Evolutionary conservation across 2,329 filamentous ascomycete species (phyloP).

Genomic region (Lecanoromycetidae sp.): DNA sequence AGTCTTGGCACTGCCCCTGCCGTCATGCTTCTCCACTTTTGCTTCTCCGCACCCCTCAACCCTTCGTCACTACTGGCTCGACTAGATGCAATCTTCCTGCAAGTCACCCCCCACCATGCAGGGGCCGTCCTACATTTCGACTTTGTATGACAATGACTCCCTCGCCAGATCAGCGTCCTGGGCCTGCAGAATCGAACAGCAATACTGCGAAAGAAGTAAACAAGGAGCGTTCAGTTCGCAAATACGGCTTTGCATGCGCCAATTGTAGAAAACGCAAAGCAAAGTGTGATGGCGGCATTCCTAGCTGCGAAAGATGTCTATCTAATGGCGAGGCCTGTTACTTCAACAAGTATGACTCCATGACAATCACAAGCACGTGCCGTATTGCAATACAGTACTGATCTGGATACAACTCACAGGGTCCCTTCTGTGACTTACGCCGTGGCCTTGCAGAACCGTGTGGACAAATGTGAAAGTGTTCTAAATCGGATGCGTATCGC

Average conservation of each 20-base stretch:
- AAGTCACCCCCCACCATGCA: no score
- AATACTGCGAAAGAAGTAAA: no score
- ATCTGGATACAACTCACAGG: not conserved
- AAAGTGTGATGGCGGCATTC: constrained; percentile 7
- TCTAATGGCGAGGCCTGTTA: not conserved
- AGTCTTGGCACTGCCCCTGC: no score
- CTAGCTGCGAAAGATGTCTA: not conserved
- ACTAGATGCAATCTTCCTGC: no score
- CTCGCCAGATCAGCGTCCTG: not conserved
- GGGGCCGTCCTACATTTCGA: no score
- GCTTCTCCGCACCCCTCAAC: no score
- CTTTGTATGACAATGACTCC: not conserved
- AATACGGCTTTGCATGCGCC: not conserved
- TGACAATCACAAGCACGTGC: no score
- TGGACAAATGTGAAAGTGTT: not conserved
- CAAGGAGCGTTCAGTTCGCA: not conserved
- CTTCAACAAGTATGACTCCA: constrained; percentile 1
- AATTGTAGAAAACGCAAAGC: constrained; percentile 4
- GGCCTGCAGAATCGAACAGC: not conserved
- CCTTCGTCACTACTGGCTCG: no score
- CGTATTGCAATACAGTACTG: not conserved
- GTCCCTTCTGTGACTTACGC: not conserved
- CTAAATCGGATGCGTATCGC: not conserved
- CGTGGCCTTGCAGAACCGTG: not conserved
- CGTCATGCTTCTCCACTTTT: no score